Evolutionary conservation across 2,329 filamentous ascomycete species (phyloP), one percentile per base, ranked within the genome.

Genomic region (Epicoccum sorghinum): DNA sequence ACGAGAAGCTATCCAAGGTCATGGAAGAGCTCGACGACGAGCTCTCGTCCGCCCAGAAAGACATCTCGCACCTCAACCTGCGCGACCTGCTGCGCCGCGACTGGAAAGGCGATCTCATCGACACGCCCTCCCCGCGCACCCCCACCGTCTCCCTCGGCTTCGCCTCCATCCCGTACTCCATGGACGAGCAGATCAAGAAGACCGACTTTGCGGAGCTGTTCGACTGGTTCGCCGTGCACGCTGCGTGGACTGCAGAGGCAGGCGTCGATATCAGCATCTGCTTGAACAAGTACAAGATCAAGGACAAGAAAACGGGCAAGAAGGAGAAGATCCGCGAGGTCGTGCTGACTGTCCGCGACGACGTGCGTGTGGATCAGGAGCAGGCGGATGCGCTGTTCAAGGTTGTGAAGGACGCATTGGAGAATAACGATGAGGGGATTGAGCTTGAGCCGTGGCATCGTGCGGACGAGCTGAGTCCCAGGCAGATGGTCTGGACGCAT

Each of bases 401-500:
- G 9, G 67, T 70, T 3, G 75, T 79, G 7, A 72, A 64, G 32
- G 56, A 73, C 23, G 78, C 78, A n/a, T 66, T 80, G 37, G 77
- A 79, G 66, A 69, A 69, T 0, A 72, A 69, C 1, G 65, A 75
- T 5, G 53, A 72, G 25, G 69, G 66, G 0, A 64, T 80, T 32
- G 68, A 75, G 4, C 66, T 77, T 39, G 73, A 76, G 67, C 74
- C 73, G 4, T 80, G 78, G 78, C 73, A 80, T 61, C 63, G 75
- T 4, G 76, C 64, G 4, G 50, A 69, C 45, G 76, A 80, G 70
- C 64, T 80, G 39, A 71, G 73, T 0, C 66, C 61, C 6, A 70
- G 78, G 42, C 77, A 79, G 67, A 80, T 80, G 77, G 77, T 79
- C 3, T 80, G 78, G 78, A 75, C 71, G 18, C 77, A 80, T 46